These are phyloP conservation scores for Alisma plantagoaquatica DNA, from an alignment of 106 monocot genomes.

Conservation along the genomic window DNA sequence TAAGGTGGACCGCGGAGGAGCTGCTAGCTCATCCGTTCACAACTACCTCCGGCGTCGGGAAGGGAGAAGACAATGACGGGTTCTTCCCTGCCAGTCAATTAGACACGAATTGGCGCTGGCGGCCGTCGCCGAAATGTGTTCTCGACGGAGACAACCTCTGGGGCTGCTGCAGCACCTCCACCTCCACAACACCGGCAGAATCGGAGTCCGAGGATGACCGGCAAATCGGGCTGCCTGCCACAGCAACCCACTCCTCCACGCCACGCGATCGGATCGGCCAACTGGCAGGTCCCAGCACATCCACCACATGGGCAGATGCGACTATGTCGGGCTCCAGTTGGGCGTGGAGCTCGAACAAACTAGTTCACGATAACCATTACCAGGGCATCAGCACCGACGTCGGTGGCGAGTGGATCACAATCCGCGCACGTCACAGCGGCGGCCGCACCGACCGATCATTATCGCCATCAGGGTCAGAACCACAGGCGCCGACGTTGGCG, in stretches of 20 bases:
- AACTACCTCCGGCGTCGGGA: conserved; percentile 25
- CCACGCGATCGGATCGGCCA: conserved; percentile 9
- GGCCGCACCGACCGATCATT: not conserved
- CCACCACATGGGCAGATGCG: not conserved
- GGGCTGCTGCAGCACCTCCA: too few relatives aligned
- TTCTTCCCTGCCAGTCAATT: not conserved
- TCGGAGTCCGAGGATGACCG: conserved; percentile 10
- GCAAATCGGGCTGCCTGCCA: not conserved
- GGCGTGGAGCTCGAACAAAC: too few relatives aligned
- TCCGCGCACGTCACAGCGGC: too few relatives aligned
- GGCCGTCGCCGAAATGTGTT: conserved; percentile 67
- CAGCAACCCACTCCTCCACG: not conserved
- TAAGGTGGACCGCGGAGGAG: conserved; percentile 46
- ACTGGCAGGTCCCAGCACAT: not conserved
- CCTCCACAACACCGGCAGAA: too few relatives aligned
- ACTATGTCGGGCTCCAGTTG: not conserved
- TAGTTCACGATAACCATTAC: too few relatives aligned
- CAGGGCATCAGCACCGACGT: too few relatives aligned
- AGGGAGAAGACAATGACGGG: too few relatives aligned
- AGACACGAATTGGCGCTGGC: conserved; percentile 12
- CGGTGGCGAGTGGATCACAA: not conserved
- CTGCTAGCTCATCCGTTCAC: conserved; percentile 49
- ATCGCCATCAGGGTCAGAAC: too few relatives aligned
- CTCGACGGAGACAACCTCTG: conserved; percentile 48
- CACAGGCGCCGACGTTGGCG: too few relatives aligned